Conservation (phyloP, 2,329 filamentous ascomycete genomes). For the Botrytis pseudocinerea region DNA sequence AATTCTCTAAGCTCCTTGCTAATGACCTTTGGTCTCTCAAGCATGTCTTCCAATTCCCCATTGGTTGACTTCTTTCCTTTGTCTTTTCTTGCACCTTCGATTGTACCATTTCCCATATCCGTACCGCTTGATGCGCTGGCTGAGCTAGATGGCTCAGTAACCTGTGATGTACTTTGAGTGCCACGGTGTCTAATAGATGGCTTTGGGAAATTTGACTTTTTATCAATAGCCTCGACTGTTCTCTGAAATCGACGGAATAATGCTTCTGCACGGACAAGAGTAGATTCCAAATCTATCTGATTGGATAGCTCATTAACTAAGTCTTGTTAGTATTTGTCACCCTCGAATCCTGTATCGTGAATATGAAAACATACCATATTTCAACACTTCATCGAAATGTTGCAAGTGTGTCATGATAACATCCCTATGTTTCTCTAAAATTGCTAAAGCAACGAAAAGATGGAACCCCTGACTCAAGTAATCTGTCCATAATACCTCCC, state of each 20-base stretch:
- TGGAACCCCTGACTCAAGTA: conserved; percentile 88
- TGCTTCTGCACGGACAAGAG: conserved; percentile 81
- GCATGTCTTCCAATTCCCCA: conserved; percentile 35
- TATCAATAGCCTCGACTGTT: conserved; percentile 87
- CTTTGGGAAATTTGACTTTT: conserved; percentile 80
- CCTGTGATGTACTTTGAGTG: neutral
- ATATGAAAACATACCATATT: conserved; percentile 69
- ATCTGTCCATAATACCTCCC: conserved; percentile 95
- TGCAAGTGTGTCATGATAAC: conserved; percentile 93
- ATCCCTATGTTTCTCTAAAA: conserved; percentile 92
- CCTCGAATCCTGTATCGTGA: neutral
- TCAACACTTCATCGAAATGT: conserved; percentile 95
- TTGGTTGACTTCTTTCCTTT: conserved; percentile 25
- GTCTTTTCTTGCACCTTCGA: conserved; percentile 22
- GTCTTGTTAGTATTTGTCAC: conserved; percentile 9
- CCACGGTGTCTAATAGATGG: conserved; percentile 45
- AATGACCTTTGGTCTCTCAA: conserved; percentile 51
- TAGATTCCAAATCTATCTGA: conserved; percentile 86
- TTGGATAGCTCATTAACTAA: conserved; percentile 91
- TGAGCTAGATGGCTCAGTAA: neutral
- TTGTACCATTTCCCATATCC: conserved; percentile 35
- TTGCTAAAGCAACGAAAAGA: conserved; percentile 88
- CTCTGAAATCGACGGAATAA: conserved; percentile 87
- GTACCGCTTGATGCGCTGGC: conserved; percentile 5
- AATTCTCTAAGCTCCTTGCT: conserved; percentile 62